These are phyloP conservation scores for Mortierella sp. DNA, from an alignment of 371 early-diverging fungal genomes.

Conservation along the genomic window DNA sequence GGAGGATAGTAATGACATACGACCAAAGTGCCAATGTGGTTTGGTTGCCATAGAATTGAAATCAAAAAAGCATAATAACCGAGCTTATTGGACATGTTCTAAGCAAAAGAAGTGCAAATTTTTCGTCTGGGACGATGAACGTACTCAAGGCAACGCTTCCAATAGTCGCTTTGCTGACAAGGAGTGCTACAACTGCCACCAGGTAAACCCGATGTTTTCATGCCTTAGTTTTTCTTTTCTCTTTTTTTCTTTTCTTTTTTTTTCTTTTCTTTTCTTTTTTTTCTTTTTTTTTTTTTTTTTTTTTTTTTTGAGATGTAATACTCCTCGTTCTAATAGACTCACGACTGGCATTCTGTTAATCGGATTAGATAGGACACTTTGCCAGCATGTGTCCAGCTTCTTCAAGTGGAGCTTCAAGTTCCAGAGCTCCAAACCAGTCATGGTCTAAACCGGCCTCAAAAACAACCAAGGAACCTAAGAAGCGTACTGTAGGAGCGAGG, in stretches of 20 bases:
- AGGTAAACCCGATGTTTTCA: constrained; percentile 9
- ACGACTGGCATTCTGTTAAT: too few species aligned
- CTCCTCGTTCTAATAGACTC: too few species aligned
- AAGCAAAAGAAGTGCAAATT: constrained; percentile 59
- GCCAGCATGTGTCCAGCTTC: constrained; percentile 22
- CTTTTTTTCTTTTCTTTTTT: neutral
- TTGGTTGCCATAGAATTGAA: constrained; percentile 51
- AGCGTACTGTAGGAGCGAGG: constrained; percentile 1
- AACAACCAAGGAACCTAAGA: neutral
- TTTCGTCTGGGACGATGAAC: constrained; percentile 69
- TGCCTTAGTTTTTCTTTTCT: neutral
- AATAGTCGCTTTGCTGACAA: constrained; percentile 6
- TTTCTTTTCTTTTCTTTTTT: neutral
- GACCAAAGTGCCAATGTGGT: constrained; percentile 66
- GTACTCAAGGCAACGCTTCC: neutral
- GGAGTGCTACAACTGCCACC: constrained; percentile 31
- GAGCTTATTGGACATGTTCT: constrained; percentile 60
- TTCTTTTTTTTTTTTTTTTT: neutral
- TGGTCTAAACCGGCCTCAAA: neutral
- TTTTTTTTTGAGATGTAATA: too few species aligned
- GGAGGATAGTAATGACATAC: constrained; percentile 16
- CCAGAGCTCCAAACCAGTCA: neutral
- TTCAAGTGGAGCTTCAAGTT: neutral
- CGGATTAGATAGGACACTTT: constrained; percentile 26
- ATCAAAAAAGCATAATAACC: constrained; percentile 59